Evolutionary conservation across 2,329 filamentous ascomycete genomes (phyloP).

Genomic region (Trichoderma arundinaceum): DNA sequence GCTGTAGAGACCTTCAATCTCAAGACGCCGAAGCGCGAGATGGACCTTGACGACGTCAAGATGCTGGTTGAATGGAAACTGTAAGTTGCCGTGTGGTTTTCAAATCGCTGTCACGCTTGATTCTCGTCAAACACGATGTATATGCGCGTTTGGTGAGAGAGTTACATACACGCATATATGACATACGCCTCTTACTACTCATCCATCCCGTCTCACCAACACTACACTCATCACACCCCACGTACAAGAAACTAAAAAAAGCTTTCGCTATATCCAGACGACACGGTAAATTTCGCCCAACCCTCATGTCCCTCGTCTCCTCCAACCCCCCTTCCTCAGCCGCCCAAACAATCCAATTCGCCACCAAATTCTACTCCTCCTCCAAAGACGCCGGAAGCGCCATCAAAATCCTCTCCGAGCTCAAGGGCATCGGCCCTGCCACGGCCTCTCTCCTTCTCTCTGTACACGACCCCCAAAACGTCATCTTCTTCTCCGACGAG

Average conservation of each 20-base stretch:
- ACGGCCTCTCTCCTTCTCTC: constrained; percentile 77
- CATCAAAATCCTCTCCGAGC: constrained; percentile 59
- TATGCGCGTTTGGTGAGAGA: neutral
- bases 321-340: constrained; percentile 62
- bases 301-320: constrained; percentile 63
- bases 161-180: neutral
- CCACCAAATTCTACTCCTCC: constrained; percentile 54
- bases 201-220: neutral
- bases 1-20: constrained; percentile 56
- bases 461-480: constrained; percentile 61
- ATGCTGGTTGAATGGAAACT: constrained; percentile 73
- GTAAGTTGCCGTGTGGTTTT: constrained; percentile 49
- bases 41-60: constrained; percentile 64
- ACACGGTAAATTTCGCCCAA: constrained; percentile 67
- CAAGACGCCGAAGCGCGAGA: constrained; percentile 43
- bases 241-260: neutral
- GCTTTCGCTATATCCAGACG: constrained; percentile 46
- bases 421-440: constrained; percentile 80
- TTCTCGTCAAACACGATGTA: neutral
- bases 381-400: constrained; percentile 51
- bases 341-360: constrained; percentile 56
- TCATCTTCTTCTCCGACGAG: constrained; percentile 83
- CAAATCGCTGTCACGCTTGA: neutral
- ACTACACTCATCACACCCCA: neutral
- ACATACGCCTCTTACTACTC: neutral